Conservation (phyloP, 495 filamentous ascomycete species). For the Tuber brumale region DNA sequence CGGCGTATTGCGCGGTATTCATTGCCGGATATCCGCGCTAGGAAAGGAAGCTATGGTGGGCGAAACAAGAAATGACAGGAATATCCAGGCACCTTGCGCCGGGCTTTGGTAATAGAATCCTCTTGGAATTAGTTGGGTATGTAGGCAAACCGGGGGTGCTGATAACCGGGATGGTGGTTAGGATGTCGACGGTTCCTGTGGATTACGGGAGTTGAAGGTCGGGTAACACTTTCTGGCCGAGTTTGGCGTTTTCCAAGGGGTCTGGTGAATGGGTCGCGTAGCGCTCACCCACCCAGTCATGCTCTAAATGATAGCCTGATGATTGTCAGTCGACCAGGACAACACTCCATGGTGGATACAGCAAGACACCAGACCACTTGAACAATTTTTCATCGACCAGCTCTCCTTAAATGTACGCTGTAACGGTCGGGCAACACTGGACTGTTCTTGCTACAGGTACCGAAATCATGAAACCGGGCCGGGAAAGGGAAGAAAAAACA, state of each 20-base stretch:
- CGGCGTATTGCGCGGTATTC: conserved; percentile 14
- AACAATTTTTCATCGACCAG: too few relatives aligned
- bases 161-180: neutral
- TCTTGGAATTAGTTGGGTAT: neutral
- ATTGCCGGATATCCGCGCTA: neutral
- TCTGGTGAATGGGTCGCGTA: neutral
- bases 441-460: too few relatives aligned
- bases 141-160: neutral
- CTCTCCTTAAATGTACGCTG: too few relatives aligned
- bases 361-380: too few relatives aligned
- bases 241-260: neutral
- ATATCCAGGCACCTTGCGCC: neutral
- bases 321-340: too few relatives aligned
- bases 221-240: neutral
- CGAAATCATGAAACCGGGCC: too few relatives aligned
- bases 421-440: too few relatives aligned
- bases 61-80: neutral
- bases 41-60: neutral
- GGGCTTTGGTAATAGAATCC: neutral
- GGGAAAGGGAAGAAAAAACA: too few relatives aligned
- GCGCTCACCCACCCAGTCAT: neutral
- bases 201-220: neutral
- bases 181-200: neutral
- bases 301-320: too few relatives aligned
- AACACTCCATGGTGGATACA: too few relatives aligned